Conservation (phyloP, 1,284 basidiomycete species). For the Tremellales sp. region DNA sequence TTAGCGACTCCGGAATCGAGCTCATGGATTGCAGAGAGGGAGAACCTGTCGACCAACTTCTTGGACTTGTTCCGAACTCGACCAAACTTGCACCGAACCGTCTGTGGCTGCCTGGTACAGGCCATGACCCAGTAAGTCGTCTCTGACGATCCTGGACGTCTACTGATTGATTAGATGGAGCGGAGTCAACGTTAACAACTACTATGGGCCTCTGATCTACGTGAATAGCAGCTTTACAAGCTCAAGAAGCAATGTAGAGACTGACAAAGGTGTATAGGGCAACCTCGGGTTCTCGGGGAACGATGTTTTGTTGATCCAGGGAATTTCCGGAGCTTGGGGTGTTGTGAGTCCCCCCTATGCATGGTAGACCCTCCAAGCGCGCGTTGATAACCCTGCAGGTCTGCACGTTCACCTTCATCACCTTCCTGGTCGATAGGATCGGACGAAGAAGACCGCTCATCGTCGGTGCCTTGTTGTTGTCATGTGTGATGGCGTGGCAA, state of each 20-base stretch:
- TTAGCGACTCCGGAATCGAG: background rate
- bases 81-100: conserved; percentile 15
- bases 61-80: conserved; percentile 15
- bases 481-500: conserved; percentile 55
- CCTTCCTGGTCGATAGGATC: conserved; percentile 53
- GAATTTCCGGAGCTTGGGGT: background rate
- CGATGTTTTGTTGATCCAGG: background rate
- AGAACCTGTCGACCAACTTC: conserved; percentile 33
- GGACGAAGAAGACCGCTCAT: conserved; percentile 61
- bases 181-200: conserved; percentile 56
- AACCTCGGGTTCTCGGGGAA: background rate
- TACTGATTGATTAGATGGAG: conserved; percentile 56
- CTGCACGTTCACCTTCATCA: background rate
- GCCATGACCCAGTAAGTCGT: conserved; percentile 47
- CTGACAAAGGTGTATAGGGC: background rate
- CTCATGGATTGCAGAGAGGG: conserved; percentile 6
- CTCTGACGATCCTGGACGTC: background rate
- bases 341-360: too few relatives aligned
- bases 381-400: too few relatives aligned
- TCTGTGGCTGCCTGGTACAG: conserved; percentile 47
- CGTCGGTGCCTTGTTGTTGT: conserved; percentile 53
- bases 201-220: conserved; percentile 53
- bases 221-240: too few relatives aligned
- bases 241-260: too few relatives aligned
- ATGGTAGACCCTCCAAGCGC: too few relatives aligned